Evolutionary conservation across 768 basidiomycete species (phyloP).

Genomic region (Leccinum longicurvipes): DNA sequence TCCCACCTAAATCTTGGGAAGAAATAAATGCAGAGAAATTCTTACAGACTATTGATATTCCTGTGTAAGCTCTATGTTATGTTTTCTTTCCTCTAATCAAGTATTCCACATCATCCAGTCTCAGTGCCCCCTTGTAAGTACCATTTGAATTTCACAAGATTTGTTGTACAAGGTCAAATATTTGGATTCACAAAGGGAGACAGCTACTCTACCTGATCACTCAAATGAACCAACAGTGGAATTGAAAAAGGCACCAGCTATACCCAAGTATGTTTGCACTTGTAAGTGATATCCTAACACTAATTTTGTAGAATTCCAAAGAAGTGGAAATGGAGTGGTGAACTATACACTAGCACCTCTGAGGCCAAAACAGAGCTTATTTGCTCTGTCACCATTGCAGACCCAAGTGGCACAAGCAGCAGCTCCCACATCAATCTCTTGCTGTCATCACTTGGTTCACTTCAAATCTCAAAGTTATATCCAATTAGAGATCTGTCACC

Average conservation of each 20-base stretch:
- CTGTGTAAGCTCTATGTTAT: slow-evolving; percentile 18
- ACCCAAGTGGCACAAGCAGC: slow-evolving; percentile 39
- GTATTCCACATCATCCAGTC: slow-evolving; percentile 10
- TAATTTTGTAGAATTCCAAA: slow-evolving; percentile 45
- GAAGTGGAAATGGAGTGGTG: slow-evolving; percentile 66
- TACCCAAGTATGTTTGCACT: slow-evolving; percentile 26
- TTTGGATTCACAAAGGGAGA: slow-evolving; percentile 15
- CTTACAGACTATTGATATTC: slow-evolving; percentile 23
- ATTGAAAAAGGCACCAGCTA: slow-evolving; percentile 11
- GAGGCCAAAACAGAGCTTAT: slow-evolving; percentile 39
- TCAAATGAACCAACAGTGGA: slow-evolving; percentile 4
- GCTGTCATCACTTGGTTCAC: slow-evolving; percentile 37
- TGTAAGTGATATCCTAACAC: background rate
- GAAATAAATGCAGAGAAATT: slow-evolving; percentile 26
- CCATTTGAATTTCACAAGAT: background rate
- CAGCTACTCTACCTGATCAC: background rate
- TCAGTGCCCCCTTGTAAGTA: slow-evolving; percentile 25
- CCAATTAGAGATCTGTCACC: slow-evolving; percentile 43
- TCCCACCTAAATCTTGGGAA: slow-evolving; percentile 18
- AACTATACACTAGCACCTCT: slow-evolving; percentile 42
- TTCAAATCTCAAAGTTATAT: slow-evolving; percentile 49
- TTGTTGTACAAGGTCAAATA: background rate
- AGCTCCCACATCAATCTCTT: slow-evolving; percentile 51
- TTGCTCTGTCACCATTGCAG: slow-evolving; percentile 48
- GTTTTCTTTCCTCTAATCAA: background rate